These are phyloP conservation scores for Trypethelium eluteriae DNA, from an alignment of 495 filamentous ascomycete species.

Conservation along the genomic window DNA sequence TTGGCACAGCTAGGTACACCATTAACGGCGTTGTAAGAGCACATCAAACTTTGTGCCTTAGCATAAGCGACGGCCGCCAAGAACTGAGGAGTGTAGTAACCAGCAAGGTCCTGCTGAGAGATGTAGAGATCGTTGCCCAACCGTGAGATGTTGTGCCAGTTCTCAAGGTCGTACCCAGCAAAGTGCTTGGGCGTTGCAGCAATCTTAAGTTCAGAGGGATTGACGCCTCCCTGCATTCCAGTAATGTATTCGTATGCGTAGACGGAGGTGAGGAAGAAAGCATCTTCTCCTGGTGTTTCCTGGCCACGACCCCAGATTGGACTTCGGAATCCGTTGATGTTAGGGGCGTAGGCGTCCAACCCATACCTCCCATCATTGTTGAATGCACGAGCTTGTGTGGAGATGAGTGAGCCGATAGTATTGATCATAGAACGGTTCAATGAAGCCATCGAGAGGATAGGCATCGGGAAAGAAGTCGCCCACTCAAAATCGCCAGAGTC, in stretches of 20 bases:
- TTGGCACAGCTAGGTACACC: conserved; percentile 24
- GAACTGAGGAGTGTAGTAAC: conserved; percentile 26
- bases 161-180: conserved; percentile 59
- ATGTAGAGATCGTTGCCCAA: conserved; percentile 20
- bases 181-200: conserved; percentile 60
- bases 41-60: conserved; percentile 23
- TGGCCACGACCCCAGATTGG: conserved; percentile 56
- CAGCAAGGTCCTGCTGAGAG: conserved; percentile 21
- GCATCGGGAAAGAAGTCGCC: conserved; percentile 56
- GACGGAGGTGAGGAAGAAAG: conserved; percentile 39
- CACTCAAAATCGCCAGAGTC: conserved; percentile 46
- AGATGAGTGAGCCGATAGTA: conserved; percentile 49
- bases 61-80: conserved; percentile 17
- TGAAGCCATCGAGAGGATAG: conserved; percentile 52
- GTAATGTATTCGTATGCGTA: conserved; percentile 33
- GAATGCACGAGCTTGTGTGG: conserved; percentile 60
- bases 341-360: conserved; percentile 58
- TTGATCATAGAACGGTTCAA: conserved; percentile 55
- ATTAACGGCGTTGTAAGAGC: conserved; percentile 25
- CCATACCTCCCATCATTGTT: conserved; percentile 52
- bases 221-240: conserved; percentile 50
- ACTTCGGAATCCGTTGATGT: conserved; percentile 61
- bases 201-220: conserved; percentile 44
- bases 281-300: conserved; percentile 58
- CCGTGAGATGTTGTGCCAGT: conserved; percentile 40